Evolutionary conservation across 345 rosid species (phyloP), one percentile per base, ranked within the genome.

Genomic region (Raphanus raphanistrum): DNA sequence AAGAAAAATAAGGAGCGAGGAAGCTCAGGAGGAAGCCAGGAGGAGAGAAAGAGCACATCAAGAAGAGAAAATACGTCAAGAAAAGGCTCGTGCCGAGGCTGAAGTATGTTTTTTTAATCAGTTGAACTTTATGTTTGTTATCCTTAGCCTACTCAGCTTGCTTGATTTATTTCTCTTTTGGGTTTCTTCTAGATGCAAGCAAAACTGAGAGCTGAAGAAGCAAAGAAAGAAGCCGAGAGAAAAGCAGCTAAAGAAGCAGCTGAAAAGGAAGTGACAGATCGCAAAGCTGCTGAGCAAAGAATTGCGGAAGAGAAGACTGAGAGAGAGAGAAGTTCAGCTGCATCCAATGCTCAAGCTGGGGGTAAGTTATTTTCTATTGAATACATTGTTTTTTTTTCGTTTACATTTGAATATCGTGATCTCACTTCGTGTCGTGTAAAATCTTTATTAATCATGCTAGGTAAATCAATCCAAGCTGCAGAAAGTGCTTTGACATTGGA

Each of bases 1-100:
- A 25, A 17, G 12, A 10, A 58, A 6, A 8, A 58, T 58, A 21
- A 58, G 29, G 26, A 17, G 28, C 32, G 62, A 58, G 26, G 62
- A 9, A 26, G 62, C 31, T 71, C 76, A 83, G 0, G 62, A 21
- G 13, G 62, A 21, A 58, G 62, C 26, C 1, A 58, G 25, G 58
- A 52, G 58, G 82, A 88, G 83, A 81, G 98, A 89, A 84, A 92
- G 81, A 75, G 92, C 90, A 71, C 84, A 84, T 76, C 87, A 85
- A 76, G 98, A 92, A 82, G 98, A 91, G 86, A 58, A 58, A 8
- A 17, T 25, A 17, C 62, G n/a, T 87, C 92, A 91, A 81, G 96
- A 92, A 75, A 90, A 87, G 83, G 92, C 90, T 73, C 91, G 83
- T 74, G 88, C 85, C 21, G 97, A 95, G 82, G 93, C 92, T 79